Evolutionary conservation across 1,284 basidiomycete species (phyloP).

Genomic region (Agroathelia rolfsii): DNA sequence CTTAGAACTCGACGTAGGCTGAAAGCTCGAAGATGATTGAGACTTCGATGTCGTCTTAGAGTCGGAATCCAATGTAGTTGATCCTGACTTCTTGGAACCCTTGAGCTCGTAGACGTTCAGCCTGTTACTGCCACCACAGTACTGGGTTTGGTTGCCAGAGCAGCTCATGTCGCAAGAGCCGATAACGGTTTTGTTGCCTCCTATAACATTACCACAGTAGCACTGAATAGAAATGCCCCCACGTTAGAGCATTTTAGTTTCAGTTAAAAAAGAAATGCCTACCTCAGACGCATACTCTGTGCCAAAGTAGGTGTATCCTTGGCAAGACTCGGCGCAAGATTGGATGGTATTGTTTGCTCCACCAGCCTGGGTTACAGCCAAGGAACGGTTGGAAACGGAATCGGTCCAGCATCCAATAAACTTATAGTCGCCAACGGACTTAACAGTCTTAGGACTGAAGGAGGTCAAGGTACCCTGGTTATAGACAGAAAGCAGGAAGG

Average conservation of each 20-base stretch:
- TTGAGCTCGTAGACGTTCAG: conserved; percentile 50
- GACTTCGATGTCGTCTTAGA: too few species aligned
- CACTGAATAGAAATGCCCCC: too few species aligned
- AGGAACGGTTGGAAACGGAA: conserved; percentile 34
- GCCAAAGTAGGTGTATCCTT: conserved; percentile 51
- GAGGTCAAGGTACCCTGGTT: conserved; percentile 48
- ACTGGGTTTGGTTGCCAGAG: conserved; percentile 44
- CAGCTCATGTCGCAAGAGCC: conserved; percentile 55
- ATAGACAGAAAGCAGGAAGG: conserved; percentile 50
- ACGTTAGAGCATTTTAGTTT: too few species aligned
- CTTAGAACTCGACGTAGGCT: too few species aligned
- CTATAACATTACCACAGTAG: too few species aligned
- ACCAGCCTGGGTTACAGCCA: conserved; percentile 32
- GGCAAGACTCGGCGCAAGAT: conserved; percentile 52
- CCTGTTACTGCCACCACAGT: conserved; percentile 57
- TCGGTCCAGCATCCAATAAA: conserved; percentile 60
- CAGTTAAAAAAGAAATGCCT: too few species aligned
- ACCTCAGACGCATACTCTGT: conserved; percentile 37
- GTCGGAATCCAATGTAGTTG: conserved; percentile 66
- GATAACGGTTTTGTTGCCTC: conserved; percentile 43
- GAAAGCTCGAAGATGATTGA: too few species aligned
- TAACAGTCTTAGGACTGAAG: conserved; percentile 36
- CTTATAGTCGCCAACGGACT: conserved; percentile 47
- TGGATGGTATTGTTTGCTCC: conserved; percentile 43
- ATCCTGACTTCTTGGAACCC: too few species aligned